Evolutionary conservation across 2,329 filamentous ascomycete genomes (phyloP), one percentile per base, ranked within the genome.

Genomic region (Beauveria australis): DNA sequence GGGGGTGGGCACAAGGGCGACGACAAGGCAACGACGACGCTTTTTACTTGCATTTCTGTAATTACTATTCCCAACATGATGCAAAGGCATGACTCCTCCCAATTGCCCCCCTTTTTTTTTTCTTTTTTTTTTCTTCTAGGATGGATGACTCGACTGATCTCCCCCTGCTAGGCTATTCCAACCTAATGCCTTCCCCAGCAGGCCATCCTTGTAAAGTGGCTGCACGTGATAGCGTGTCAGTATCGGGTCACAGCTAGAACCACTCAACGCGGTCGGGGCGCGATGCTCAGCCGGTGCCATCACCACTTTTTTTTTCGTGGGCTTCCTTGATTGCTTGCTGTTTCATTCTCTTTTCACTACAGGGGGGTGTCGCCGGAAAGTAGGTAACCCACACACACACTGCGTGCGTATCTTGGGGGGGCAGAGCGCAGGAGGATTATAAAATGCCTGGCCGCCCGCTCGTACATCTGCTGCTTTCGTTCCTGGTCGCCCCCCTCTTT

Each of bases 201-300:
- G 30, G 8, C 22, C 9, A 26, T 37, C 59, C 51, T 41, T 14
- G 37, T 56, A 46, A 52, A 22, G 5, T 40, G 22, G 16, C 33
- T 47, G 24, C 59, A 61, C 59, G 59, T 61, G 59, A 57, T 51
- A 28, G 3, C 46, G 59, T 40, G 54, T n/a, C 8, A 48, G 12
- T 57, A 57, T 57, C 54, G n/a, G n/a, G 54, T 57, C 28, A 14
- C 18, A 18, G 26, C 18, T 14, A 26, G n/a, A 41, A 41, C 44
- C 47, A 57, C 59, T 53, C 10, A 46, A 61, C 59, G 28, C 59
- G 57, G 44, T 61, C 48, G 3, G 40, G n/a, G 40, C 53, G 53
- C 59, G 59, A 2, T 18, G 22, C 46, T 46, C 30, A 46, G 53
- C 14, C 19, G 40, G 40, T 19, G 14, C 46, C 44, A 61, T 61